phyloP scores from a whole-genome alignment of 1,284 basidiomycete species.

The Boletus hoseneyae region DNA sequence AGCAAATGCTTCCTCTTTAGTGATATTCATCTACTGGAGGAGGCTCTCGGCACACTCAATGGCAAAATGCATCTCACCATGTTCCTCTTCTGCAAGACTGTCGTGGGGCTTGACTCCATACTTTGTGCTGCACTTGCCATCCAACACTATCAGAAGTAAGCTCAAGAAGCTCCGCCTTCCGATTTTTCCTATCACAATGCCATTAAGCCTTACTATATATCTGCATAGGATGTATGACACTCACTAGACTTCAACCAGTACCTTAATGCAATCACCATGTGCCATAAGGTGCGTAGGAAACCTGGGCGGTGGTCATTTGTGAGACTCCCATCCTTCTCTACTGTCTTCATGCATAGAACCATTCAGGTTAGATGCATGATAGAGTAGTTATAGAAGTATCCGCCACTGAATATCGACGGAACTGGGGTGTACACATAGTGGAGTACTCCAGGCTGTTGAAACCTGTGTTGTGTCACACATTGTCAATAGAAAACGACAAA shows the following conservation, averaged over 20 bases:
- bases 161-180: not conserved
- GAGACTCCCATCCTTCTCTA: not conserved
- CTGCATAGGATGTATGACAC: no score
- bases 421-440: conserved; percentile 9
- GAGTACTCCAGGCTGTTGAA: conserved; percentile 6
- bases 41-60: no score
- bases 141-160: conserved; percentile 1
- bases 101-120: no score
- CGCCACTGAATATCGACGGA: no score
- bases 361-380: conserved; percentile 3
- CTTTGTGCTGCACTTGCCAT: no score
- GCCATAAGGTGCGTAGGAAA: not conserved
- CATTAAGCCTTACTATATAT: not conserved
- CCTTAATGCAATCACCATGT: conserved; percentile 7
- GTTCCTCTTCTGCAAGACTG: no score
- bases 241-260: not conserved
- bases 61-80: no score
- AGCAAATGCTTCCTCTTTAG: no score
- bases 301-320: conserved; percentile 2
- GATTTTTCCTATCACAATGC: not conserved
- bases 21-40: no score
- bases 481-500: no score
- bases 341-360: rapidly evolving
- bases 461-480: no score
- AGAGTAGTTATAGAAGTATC: conserved; percentile 4